These are phyloP conservation scores for Fragaria nilgerrensis DNA, from an alignment of 306 rosid species.

Conservation along the genomic window DNA sequence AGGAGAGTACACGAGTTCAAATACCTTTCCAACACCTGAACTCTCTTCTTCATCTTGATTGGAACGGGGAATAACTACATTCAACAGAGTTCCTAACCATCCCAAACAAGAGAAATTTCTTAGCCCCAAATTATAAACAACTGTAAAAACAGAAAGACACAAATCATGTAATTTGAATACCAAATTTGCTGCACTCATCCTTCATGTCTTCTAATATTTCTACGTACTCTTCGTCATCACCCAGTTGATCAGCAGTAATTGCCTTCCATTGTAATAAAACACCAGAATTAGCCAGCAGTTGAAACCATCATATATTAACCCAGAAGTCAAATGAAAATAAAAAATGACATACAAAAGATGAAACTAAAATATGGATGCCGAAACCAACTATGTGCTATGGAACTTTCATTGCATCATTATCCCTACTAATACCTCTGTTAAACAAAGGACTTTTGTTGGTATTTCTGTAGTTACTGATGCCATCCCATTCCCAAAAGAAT, in stretches of 20 bases:
- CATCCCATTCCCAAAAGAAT: conserved; percentile 42
- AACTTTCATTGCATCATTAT: conserved; percentile 7
- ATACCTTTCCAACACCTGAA: conserved; percentile 77
- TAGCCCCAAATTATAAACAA: neutral
- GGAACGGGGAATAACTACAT: conserved; percentile 71
- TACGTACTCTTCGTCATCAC: conserved; percentile 51
- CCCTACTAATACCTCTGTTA: conserved; percentile 52
- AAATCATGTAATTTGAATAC: conserved; percentile 34
- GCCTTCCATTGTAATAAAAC: conserved; percentile 42
- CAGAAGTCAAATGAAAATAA: neutral
- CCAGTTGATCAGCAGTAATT: conserved; percentile 53
- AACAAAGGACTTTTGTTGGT: conserved; percentile 64
- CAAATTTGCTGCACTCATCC: conserved; percentile 81
- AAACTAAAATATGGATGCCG: neutral
- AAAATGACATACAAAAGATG: neutral
- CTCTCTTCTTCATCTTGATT: conserved; percentile 36
- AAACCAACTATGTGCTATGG: neutral
- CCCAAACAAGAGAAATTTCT: conserved; percentile 15
- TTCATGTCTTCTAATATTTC: conserved; percentile 84
- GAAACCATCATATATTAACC: conserved; percentile 7
- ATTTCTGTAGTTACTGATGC: conserved; percentile 35
- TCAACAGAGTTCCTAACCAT: conserved; percentile 58
- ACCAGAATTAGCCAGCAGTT: conserved; percentile 14
- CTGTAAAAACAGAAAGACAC: neutral
- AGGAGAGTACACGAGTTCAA: conserved; percentile 1